Conservation (phyloP, 257 asterid genomes). For the Linaria vulgaris region DNA sequence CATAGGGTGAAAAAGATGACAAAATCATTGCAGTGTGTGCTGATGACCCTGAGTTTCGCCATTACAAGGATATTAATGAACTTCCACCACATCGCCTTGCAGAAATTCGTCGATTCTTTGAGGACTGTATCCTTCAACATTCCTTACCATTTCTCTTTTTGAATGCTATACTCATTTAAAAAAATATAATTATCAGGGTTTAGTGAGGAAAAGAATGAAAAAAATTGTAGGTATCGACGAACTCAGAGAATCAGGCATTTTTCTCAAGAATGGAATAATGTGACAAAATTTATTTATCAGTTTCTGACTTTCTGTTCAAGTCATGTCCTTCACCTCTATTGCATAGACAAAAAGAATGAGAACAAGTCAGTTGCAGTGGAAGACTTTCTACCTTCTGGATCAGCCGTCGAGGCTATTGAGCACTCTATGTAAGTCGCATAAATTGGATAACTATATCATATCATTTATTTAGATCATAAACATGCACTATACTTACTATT, state of each 20-base stretch:
- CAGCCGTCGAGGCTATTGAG: slow-evolving; percentile 67
- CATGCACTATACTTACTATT: slow-evolving; percentile 7
- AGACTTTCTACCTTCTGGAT: slow-evolving; percentile 73
- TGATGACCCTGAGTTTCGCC: slow-evolving; percentile 89
- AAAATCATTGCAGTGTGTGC: slow-evolving; percentile 93
- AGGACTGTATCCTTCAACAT: slow-evolving; percentile 74
- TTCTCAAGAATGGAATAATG: too few species aligned
- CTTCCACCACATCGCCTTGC: slow-evolving; percentile 91
- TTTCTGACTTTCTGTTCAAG: background rate
- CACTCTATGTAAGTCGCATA: slow-evolving; percentile 65
- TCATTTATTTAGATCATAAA: background rate
- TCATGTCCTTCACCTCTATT: slow-evolving; percentile 36
- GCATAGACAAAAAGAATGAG: slow-evolving; percentile 80
- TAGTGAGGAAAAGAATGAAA: too few species aligned
- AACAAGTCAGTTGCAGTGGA: slow-evolving; percentile 82
- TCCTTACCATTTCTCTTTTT: background rate
- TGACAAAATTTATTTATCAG: background rate
- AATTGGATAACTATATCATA: background rate
- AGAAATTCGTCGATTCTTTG: slow-evolving; percentile 92
- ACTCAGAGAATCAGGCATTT: too few species aligned
- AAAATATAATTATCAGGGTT: background rate
- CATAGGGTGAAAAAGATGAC: slow-evolving; percentile 90
- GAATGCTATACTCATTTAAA: too few species aligned
- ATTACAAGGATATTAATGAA: slow-evolving; percentile 63
- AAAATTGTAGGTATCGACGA: too few species aligned